Evolutionary conservation across 2,329 filamentous ascomycete genomes (phyloP), one percentile per base, ranked within the genome.

Genomic region (Colletotrichum cuscutae): DNA sequence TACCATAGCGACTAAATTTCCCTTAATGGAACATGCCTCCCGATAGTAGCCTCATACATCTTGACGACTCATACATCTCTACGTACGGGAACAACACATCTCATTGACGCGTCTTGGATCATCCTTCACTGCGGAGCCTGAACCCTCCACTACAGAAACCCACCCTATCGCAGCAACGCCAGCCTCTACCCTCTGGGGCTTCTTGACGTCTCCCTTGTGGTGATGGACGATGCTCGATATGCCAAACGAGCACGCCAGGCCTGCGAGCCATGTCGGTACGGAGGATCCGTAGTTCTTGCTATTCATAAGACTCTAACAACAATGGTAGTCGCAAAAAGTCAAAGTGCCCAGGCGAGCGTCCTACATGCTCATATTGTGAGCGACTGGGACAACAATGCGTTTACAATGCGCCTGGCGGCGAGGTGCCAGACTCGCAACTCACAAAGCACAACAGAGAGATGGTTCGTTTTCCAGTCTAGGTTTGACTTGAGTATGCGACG

Each of bases 201-300:
- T 37, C 5, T 19, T 13, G 24, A 22, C 22, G n/a, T 11, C 42
- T 26, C 22, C n/a, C 4, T 3, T 24, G 0, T 57, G 6, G 9
- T n/a, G 22, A 71, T 71, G 69, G 69, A 71, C 35, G 69, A 71
- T 24, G 64, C 58, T n/a, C 58, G 69, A 13, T 71, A 71, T 24
- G 58, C 69, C 13, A 71, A 71, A 53, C 46, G 69, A 24, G 69
- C 69, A 1, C 69, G 69, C 7, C 69, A 71, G 28, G 64, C 64
- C 30, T 71, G 69, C 19, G 64, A 71, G 30, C 64, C 69, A 7
- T 68, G 69, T 32, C 64, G 69, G 69, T 63, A 53, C 3, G 58
- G 8, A 35, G 32, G 32, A 12, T 35, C 32, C 32, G 32, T 35
- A 12, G 32, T 35, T 35, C 32, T 35, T 35, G 32, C 32, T 12